These are phyloP conservation scores for Tricholoma sp. DNA, from an alignment of 768 basidiomycete genomes.

Conservation along the genomic window DNA sequence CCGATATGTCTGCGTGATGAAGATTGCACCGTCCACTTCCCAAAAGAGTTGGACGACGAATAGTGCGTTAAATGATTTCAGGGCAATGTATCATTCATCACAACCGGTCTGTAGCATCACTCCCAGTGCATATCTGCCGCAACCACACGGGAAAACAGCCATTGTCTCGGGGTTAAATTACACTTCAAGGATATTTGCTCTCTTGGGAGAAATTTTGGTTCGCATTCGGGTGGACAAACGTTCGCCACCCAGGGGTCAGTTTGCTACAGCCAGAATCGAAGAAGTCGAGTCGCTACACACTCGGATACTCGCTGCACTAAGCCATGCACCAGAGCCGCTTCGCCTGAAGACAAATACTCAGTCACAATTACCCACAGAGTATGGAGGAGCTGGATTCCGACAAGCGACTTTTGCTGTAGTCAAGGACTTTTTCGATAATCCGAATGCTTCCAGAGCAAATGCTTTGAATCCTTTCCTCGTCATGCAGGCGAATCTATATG, in stretches of 20 bases:
- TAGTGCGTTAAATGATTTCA: conserved; percentile 53
- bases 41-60: conserved; percentile 85
- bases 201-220: conserved; percentile 82
- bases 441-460: conserved; percentile 79
- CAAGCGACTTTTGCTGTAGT: conserved; percentile 86
- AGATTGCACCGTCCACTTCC: conserved; percentile 86
- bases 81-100: conserved; percentile 24
- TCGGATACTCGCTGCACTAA: conserved; percentile 69
- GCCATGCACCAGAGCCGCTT: conserved; percentile 72
- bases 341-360: conserved; percentile 56
- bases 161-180: conserved; percentile 86
- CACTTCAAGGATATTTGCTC: conserved; percentile 78
- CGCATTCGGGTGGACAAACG: conserved; percentile 85
- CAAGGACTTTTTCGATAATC: conserved; percentile 89
- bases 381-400: conserved; percentile 66
- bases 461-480: conserved; percentile 88
- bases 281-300: conserved; percentile 79
- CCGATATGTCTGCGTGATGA: conserved; percentile 86
- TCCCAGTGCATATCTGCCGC: conserved; percentile 75
- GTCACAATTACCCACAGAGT: conserved; percentile 50
- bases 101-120: conserved; percentile 55
- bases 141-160: conserved; percentile 84
- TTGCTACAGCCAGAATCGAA: conserved; percentile 77
- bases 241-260: conserved; percentile 80
- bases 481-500: conserved; percentile 89